These are phyloP conservation scores for Aspergillus egyptiacus DNA, from an alignment of 495 filamentous ascomycete genomes.

Conservation along the genomic window DNA sequence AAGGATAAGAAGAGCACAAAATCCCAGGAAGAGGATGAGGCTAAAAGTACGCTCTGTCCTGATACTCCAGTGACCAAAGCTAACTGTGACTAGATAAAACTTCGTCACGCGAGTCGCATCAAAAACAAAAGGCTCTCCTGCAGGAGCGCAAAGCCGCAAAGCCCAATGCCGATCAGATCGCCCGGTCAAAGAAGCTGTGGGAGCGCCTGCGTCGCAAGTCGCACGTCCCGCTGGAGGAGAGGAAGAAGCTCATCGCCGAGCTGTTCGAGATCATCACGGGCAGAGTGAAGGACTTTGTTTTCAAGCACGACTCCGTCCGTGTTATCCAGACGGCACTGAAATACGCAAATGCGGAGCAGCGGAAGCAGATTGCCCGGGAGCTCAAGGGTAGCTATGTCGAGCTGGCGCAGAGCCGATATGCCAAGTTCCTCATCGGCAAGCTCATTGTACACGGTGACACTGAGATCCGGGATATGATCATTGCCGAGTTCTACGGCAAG, in stretches of 20 bases:
- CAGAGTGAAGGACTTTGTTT: slow-evolving; percentile 85
- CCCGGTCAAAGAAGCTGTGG: slow-evolving; percentile 94
- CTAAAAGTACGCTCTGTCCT: slow-evolving; percentile 28
- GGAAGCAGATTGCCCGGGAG: slow-evolving; percentile 80
- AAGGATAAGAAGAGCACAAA: slow-evolving; percentile 1
- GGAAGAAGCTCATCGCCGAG: slow-evolving; percentile 79
- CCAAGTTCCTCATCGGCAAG: slow-evolving; percentile 94
- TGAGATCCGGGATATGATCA: slow-evolving; percentile 77
- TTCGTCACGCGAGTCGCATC: slow-evolving; percentile 75
- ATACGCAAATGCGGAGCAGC: slow-evolving; percentile 78
- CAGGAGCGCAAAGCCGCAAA: slow-evolving; percentile 88
- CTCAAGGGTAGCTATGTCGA: slow-evolving; percentile 77
- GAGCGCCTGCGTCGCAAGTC: slow-evolving; percentile 88
- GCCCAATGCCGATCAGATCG: slow-evolving; percentile 81
- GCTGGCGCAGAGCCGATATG: slow-evolving; percentile 88
- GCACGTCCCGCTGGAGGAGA: slow-evolving; percentile 77
- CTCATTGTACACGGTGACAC: slow-evolving; percentile 81
- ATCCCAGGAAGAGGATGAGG: slow-evolving; percentile 12
- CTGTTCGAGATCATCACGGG: slow-evolving; percentile 87
- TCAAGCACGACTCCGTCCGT: slow-evolving; percentile 96
- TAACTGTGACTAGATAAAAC: slow-evolving; percentile 24
- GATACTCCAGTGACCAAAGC: not conserved
- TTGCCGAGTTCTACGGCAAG: slow-evolving; percentile 91
- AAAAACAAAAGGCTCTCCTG: slow-evolving; percentile 82
- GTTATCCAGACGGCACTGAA: slow-evolving; percentile 95